Percentiles rank a stretch among this genome's conserved stretches.
phyloP scores from a whole-genome alignment of 2,329 filamentous ascomycete species.

The Fusarium miscanthi region DNA sequence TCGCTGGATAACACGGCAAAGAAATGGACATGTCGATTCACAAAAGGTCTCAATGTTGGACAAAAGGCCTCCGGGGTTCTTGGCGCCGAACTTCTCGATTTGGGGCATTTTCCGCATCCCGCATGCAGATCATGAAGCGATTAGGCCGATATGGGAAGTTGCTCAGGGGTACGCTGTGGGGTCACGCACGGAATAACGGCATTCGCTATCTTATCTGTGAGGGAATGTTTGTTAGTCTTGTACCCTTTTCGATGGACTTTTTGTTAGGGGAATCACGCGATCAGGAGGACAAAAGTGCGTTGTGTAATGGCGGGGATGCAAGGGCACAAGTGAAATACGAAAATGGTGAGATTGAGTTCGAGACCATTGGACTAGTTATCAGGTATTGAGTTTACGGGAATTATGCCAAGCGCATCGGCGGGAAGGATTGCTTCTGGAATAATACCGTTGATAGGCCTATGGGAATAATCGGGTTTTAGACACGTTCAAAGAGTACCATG shows the following conservation, averaged over 20 bases:
- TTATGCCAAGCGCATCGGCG: not conserved
- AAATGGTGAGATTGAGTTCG: not conserved
- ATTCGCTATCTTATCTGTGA: not conserved
- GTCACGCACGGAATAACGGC: conserved; percentile 11
- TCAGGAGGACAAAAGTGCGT: conserved; percentile 6
- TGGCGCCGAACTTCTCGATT: conserved; percentile 26
- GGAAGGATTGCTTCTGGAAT: not conserved
- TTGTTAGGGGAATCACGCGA: not conserved
- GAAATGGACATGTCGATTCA: not conserved
- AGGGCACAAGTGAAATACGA: not conserved
- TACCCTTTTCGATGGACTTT: not conserved
- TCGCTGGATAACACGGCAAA: conserved; percentile 29
- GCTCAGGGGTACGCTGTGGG: conserved; percentile 13
- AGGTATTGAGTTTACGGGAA: not conserved
- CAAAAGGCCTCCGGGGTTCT: conserved; percentile 25
- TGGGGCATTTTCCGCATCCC: conserved; percentile 7
- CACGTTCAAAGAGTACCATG: not conserved
- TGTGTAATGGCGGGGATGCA: not conserved
- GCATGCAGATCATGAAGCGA: conserved; percentile 13
- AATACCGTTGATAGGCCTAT: not conserved
- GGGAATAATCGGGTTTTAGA: not conserved
- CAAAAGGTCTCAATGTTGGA: not conserved
- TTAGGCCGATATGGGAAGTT: conserved; percentile 5
- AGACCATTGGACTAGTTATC: not conserved
- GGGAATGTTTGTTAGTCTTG: not conserved